These are phyloP conservation scores for Fusarium sp. DNA, from an alignment of 2,329 filamentous ascomycete species.

Conservation along the genomic window DNA sequence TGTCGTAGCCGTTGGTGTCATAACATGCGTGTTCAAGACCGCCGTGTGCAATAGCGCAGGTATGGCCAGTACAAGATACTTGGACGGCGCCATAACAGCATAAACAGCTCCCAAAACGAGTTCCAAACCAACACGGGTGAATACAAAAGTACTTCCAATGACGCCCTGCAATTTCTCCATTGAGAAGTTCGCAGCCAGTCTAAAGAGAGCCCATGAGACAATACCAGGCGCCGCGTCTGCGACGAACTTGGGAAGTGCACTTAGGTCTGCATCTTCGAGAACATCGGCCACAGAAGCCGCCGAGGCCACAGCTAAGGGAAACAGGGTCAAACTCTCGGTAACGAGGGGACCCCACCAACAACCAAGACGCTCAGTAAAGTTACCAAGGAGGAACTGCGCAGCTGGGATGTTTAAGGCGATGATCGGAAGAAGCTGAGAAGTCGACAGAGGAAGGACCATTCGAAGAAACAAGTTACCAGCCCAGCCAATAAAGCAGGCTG, in stretches of 20 bases:
- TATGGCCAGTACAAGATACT: constrained; percentile 74
- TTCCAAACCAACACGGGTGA: constrained; percentile 82
- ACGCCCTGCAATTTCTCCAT: constrained; percentile 60
- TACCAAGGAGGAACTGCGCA: constrained; percentile 80
- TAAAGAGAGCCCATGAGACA: constrained; percentile 77
- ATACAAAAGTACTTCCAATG: constrained; percentile 74
- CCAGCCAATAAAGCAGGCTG: constrained; percentile 80
- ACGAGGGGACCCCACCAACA: constrained; percentile 80
- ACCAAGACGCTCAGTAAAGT: constrained; percentile 76
- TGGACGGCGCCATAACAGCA: constrained; percentile 77
- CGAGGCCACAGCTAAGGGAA: constrained; percentile 77
- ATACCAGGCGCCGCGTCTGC: constrained; percentile 77
- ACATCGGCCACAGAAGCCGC: constrained; percentile 75
- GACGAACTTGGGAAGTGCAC: constrained; percentile 68
- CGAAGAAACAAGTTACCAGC: constrained; percentile 73
- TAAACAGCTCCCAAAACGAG: constrained; percentile 76
- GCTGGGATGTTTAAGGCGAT: constrained; percentile 82
- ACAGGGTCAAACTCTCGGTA: constrained; percentile 81
- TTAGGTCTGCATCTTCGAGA: constrained; percentile 73
- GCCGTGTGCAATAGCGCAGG: constrained; percentile 82
- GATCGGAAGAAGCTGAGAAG: constrained; percentile 74
- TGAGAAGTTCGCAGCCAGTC: constrained; percentile 61
- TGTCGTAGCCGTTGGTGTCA: constrained; percentile 71
- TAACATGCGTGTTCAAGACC: constrained; percentile 81
- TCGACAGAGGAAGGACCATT: constrained; percentile 62